Conservation (phyloP, 768 basidiomycete species). For the Tricholoma flavovirens region DNA sequence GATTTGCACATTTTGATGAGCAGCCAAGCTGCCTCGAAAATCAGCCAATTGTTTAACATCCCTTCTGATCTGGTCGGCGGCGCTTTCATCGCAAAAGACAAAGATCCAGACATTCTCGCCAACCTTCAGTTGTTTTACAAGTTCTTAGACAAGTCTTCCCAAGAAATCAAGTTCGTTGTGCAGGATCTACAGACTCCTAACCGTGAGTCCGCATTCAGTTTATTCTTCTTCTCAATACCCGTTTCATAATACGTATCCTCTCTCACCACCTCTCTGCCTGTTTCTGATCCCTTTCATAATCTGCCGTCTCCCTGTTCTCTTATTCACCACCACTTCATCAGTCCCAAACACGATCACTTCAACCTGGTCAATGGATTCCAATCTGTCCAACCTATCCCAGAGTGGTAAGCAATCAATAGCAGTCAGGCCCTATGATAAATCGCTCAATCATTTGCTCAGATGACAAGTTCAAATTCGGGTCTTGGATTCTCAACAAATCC, state of each 20-base stretch:
- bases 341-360: neutral
- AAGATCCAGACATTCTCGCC: neutral
- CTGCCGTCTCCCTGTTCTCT: too few species aligned
- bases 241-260: neutral
- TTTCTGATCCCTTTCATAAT: too few species aligned
- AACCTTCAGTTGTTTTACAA: neutral
- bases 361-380: neutral
- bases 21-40: too few species aligned
- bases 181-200: neutral
- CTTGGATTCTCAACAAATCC: neutral
- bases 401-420: neutral
- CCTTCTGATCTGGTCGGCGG: neutral
- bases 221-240: neutral
- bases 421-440: conserved; percentile 3
- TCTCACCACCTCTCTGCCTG: neutral
- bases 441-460: neutral
- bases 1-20: too few species aligned
- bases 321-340: neutral
- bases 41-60: too few species aligned
- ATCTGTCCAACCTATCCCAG: neutral
- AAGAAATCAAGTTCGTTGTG: neutral
- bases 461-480: neutral
- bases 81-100: neutral
- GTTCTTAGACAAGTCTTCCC: neutral
- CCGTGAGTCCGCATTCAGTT: neutral